phyloP scores from a whole-genome alignment of 768 basidiomycete species.

The Amanita polypyramis region DNA sequence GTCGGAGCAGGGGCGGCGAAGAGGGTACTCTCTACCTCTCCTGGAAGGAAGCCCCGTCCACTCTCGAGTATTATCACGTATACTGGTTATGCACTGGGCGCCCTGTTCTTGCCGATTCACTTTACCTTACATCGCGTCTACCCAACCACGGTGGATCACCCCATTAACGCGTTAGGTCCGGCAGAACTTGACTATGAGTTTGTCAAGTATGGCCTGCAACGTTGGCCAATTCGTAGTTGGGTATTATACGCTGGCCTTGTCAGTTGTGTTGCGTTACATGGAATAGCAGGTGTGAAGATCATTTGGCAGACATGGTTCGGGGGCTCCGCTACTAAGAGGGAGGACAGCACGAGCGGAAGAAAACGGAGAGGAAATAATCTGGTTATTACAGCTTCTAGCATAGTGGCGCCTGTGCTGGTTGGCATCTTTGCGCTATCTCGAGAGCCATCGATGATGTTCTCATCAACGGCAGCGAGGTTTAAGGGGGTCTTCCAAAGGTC shows the following conservation, averaged over 20 bases:
- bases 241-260: conserved; percentile 55
- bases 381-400: conserved; percentile 18
- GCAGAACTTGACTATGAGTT: conserved; percentile 77
- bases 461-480: conserved; percentile 40
- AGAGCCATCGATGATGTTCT: conserved; percentile 49
- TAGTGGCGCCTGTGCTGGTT: conserved; percentile 40
- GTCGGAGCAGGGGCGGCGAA: conserved; percentile 46
- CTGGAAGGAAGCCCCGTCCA: conserved; percentile 20
- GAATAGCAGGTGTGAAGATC: conserved; percentile 46
- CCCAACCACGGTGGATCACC: conserved; percentile 34
- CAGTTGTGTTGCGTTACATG: conserved; percentile 44
- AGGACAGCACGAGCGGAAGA: conserved; percentile 7
- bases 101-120: conserved; percentile 60
- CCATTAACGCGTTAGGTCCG: conserved; percentile 54
- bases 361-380: conserved; percentile 15
- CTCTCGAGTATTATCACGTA: conserved; percentile 38
- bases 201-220: conserved; percentile 59
- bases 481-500: conserved; percentile 35
- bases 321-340: conserved; percentile 12
- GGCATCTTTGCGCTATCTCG: conserved; percentile 43
- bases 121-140: conserved; percentile 53
- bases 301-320: conserved; percentile 42
- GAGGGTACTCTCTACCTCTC: conserved; percentile 32
- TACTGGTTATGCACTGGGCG: conserved; percentile 51
- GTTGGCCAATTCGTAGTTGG: conserved; percentile 55